phyloP scores from a whole-genome alignment of 495 filamentous ascomycete genomes.

The Achaetomiella virescens region DNA sequence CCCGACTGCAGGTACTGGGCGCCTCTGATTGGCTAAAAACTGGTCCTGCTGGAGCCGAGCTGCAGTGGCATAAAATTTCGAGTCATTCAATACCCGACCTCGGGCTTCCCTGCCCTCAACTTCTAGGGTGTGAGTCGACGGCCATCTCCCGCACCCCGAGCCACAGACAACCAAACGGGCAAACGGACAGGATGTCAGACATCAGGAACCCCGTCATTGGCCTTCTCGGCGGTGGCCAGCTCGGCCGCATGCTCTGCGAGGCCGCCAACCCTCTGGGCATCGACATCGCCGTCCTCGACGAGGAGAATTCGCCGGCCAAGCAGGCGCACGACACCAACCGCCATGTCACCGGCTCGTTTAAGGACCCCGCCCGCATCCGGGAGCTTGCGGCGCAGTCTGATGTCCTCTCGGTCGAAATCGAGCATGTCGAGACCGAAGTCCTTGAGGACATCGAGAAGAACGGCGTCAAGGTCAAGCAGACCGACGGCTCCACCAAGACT shows the following conservation, averaged over 20 bases:
- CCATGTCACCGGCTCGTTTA: slow-evolving; percentile 83
- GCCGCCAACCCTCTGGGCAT: slow-evolving; percentile 82
- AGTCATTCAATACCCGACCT: slow-evolving; percentile 9
- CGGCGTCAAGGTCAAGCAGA: slow-evolving; percentile 45
- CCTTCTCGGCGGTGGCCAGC: slow-evolving; percentile 57
- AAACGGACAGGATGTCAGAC: neutral
- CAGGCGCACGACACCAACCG: slow-evolving; percentile 70
- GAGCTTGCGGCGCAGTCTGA: slow-evolving; percentile 72
- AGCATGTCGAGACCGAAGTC: slow-evolving; percentile 92
- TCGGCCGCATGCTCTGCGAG: slow-evolving; percentile 94
- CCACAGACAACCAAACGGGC: neutral
- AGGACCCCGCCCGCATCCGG: slow-evolving; percentile 66
- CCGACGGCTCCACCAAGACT: slow-evolving; percentile 32
- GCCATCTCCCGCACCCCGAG: neutral
- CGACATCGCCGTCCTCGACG: slow-evolving; percentile 73
- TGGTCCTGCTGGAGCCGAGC: neutral
- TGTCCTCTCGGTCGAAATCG: slow-evolving; percentile 92
- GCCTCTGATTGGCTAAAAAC: slow-evolving; percentile 9
- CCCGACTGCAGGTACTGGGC: neutral
- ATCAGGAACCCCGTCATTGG: slow-evolving; percentile 34
- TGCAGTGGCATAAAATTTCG: neutral
- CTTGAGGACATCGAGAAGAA: slow-evolving; percentile 70
- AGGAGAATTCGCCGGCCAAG: slow-evolving; percentile 74
- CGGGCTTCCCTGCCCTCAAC: neutral
- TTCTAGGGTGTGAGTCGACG: neutral